Base-by-base conservation (phyloP, 1,139 yeast genomes). In the Candida dubliniensis region DNA sequence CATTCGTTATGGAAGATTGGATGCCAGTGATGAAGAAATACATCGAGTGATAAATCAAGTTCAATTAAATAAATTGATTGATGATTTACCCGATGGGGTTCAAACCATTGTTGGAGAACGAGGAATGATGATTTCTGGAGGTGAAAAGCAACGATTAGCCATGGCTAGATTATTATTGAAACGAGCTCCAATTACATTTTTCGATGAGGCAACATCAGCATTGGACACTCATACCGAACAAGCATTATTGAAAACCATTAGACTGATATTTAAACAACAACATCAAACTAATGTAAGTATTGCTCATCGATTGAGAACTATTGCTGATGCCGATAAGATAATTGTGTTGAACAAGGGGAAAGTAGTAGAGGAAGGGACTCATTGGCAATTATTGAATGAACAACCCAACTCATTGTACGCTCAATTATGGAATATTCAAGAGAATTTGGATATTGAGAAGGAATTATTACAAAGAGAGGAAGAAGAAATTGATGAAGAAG, bases 101-200 rank as follows among this genome's bases (percentile, higher is more conserved):
- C 71, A 84, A 31, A 93, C 99, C 0, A 74, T 87, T 44, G 99
- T 93, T n/a, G 99, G 99, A 41, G 99, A 95, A 64, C 74, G 99
- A 55, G 99, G 99, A 18, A 77, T 93, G 77, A 93, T 93, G 99
- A 90, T 93, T 39, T 89, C 97, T 9, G 99, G 99, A 11, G 99
- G 99, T 46, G 99, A 93, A 63, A 91, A 95, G 61, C 99, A 93
- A 64, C 74, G 99, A 50, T 72, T 93, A 43, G 99, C 99, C 0
- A 89, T 93, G 55, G 95, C 97, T 0, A 74, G 99, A 53, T 80
- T 93, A 14, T 66, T 93, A 38, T 69, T 93, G 54, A 95, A 95
- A 65, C 75, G 79, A 50, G 82, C 98, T 0, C 95, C 95, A 12
- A 88, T 95, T 43, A 87, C 95, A 48, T 93, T 95, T 62, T 90